Evolutionary conservation across 331 rosid species (phyloP), one percentile per base, ranked within the genome.

Genomic region (Acacia pycnantha): DNA sequence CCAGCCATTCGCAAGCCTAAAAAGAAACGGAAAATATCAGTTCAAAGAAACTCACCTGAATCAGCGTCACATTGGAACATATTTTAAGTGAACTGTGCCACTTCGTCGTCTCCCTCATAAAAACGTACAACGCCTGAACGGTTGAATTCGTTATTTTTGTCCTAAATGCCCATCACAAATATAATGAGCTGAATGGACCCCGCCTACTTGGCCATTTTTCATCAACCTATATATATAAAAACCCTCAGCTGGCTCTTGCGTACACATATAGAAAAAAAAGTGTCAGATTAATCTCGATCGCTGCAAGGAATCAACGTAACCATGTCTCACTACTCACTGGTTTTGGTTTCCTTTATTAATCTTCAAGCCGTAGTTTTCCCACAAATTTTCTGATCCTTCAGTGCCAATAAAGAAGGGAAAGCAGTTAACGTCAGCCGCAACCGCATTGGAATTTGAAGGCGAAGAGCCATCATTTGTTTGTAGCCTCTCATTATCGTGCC

Each of bases 281-380:
- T 73, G 74, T 85, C 85, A 82, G 74, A 77, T 59, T 59, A 59
- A 59, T 70, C 59, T 82, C 54, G 41, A 37, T 37, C 41, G 75
- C 77, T 62, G 85, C 70, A 58, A 83, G 56, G 64, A 90, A 85
- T 53, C 18, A 0, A 53, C 61, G 81, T 87, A 87, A 84, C 84
- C 84, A 50, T 68, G 9, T 26, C 26, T 75, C 70, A 1, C 24
- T 50, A 54, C 48, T 88, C 87, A 91, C 84, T 86, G 84, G 75
- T 86, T 87, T 84, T 89, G 94, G 37, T 86, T 88, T 82, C 87
- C 88, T 56, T 94, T 92, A 83, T 80, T 89, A 85, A 94, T 86
- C 91, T 94, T 96, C 44, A 94, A 75, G 59, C 91, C 93, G 77
- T 92, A 96, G 78, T 86, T 94, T 56, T 96, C 99, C 99, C 98